Evolutionary conservation across 208 protist species (phyloP), one percentile per base, ranked within the genome.

Genomic region (Angomonas deanei): DNA sequence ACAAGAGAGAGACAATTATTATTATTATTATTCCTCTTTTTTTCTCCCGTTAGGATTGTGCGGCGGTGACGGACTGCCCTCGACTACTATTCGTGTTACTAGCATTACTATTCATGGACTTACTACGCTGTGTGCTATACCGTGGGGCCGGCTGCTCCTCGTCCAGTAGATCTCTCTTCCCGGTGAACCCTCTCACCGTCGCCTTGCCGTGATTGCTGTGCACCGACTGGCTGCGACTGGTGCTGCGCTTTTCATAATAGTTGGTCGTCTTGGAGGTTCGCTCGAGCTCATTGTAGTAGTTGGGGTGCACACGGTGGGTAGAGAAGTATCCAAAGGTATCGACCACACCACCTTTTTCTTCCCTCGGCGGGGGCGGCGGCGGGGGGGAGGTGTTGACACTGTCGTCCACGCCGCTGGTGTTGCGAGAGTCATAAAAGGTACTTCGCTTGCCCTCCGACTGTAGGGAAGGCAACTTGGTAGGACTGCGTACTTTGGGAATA

Each of bases 321-420:
- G 71, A 60, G 65, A 79, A 85, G 72, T 85, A 85, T 39, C 78
- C 76, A 19, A 76, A 81, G 26, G 60, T 38, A 64, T 79, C 74
- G 5, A 85, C 66, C 6, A 79, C 56, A 19, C 78, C 78, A 11
- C 72, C 76, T 23, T 47, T 38, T 5, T 54, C 34, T 49, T 54
- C 21, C 26, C 36, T 30, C 3, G 13, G 28, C 11, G 28, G 28
- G 31, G 6, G 32, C 13, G 10, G 3, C 28, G 5, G 52, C 15
- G n/a, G n/a, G n/a, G n/a, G n/a, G n/a, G n/a, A 27, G 47, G 11
- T 23, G 50, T 28, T 8, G 50, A 8, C 4, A 0, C 23, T 21
- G 3, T 19, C 33, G 30, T 32, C 1, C 60, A 49, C 23, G 46
- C 3, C 55, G 61, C 8, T n/a, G 36, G 36, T 42, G 36, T 42